These are phyloP conservation scores for Aureobasidium uvarum DNA, from an alignment of 2,329 filamentous ascomycete genomes.

Conservation along the genomic window DNA sequence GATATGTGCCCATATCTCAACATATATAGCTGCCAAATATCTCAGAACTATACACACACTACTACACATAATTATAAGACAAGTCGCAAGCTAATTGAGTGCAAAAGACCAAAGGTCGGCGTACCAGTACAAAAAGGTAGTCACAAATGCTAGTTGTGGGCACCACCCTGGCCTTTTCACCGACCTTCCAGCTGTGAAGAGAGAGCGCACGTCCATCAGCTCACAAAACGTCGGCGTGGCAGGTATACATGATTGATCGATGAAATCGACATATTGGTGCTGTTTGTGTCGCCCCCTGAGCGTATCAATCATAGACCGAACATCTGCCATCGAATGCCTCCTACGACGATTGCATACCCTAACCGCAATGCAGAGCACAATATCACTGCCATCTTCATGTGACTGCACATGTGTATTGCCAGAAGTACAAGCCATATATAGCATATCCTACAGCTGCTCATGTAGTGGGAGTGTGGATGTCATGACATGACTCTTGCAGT, in stretches of 20 bases:
- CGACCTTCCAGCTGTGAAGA: too few species aligned
- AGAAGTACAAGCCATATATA: neutral
- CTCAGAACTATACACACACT: fast-evolving
- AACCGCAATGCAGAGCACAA: neutral
- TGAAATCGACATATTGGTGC: fast-evolving
- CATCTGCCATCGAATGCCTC: neutral
- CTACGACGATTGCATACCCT: neutral
- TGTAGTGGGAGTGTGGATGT: neutral
- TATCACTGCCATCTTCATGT: neutral
- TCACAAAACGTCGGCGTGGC: neutral
- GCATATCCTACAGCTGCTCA: neutral
- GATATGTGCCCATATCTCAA: neutral
- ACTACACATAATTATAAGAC: fast-evolving
- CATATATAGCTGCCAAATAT: neutral
- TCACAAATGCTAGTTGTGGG: neutral
- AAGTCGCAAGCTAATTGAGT: neutral
- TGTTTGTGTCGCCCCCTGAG: neutral
- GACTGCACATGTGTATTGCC: neutral
- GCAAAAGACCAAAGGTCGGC: neutral
- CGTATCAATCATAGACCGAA: neutral
- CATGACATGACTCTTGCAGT: neutral
- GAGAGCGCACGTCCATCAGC: neutral
- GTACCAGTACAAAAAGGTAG: neutral
- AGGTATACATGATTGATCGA: neutral
- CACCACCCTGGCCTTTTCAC: neutral